Evolutionary conservation across 1,284 basidiomycete genomes (phyloP), one percentile per base, ranked within the genome.

Genomic region (Termitomyces sp.): DNA sequence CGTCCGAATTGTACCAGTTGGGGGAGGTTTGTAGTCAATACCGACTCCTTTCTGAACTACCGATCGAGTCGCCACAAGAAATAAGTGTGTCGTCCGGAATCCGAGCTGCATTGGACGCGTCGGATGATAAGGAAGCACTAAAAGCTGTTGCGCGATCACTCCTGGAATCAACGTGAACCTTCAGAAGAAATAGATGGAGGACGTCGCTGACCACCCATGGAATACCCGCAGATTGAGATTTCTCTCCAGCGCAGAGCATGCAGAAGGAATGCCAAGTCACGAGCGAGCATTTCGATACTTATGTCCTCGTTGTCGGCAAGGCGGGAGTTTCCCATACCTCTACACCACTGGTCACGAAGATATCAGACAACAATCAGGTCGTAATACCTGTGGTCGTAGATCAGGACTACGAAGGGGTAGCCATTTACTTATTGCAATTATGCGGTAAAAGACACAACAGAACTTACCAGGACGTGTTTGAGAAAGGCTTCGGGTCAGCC

Each of bases 171-270:
- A 24, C 7, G n/a, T 41, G 14, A 47, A 43, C 5, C 18, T 39
- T 21, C 8, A 6, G 14, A 33, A 8, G n/a, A 14, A 38, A 16
- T 18, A 30, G 16, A 34, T 16, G 16, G 31, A 14, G 13, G 14
- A 34, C 33, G 31, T 38, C 43, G 50, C 60, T 44, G 54, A 73
- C 71, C 72, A 47, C 72, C 72, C 70, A 74, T 72, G 1, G 72
- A 78, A 60, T 68, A 75, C 6, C 73, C 74, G 48, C 73, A 72
- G 5, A 76, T 57, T 3, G 70, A 65, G 13, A 78, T 54, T 38
- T 71, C 60, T 46, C 65, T 66, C 72, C 74, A 76, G 33, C 62
- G 58, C 7, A 78, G 50, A 48, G 61, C 57, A 21, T 59, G 40
- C 3, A 76, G 49, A 14, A 77, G 66, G 35, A 57, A 60, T 5